phyloP scores from a whole-genome alignment of 768 basidiomycete species.

The Kwoniella sp. region DNA sequence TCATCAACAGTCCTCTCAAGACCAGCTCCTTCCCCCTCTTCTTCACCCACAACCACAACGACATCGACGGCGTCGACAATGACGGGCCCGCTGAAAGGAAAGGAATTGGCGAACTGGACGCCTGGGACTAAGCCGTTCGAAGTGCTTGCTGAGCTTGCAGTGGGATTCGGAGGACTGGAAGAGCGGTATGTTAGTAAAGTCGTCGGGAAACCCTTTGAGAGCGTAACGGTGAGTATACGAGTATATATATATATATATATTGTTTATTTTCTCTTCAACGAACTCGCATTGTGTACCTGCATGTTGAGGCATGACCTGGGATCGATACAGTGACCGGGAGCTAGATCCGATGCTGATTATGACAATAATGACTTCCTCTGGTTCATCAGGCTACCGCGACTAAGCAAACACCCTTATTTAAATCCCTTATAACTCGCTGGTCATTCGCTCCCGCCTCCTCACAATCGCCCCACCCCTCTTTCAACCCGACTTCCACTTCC shows the following conservation, averaged over 20 bases:
- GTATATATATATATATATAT: slow-evolving; percentile 3
- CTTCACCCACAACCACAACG: slow-evolving; percentile 19
- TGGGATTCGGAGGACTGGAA: slow-evolving; percentile 81
- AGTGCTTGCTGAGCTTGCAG: slow-evolving; percentile 81
- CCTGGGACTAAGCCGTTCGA: slow-evolving; percentile 56
- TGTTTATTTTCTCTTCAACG: no score
- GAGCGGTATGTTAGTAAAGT: slow-evolving; percentile 88
- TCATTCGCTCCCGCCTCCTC: slow-evolving; percentile 66
- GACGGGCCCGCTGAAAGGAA: neutral
- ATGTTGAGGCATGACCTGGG: no score
- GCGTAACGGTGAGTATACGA: slow-evolving; percentile 68
- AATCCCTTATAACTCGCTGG: slow-evolving; percentile 57
- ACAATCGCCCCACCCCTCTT: slow-evolving; percentile 58
- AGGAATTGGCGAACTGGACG: slow-evolving; percentile 35
- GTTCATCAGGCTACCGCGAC: slow-evolving; percentile 46
- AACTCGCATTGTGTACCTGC: no score
- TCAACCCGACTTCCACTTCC: slow-evolving; percentile 22
- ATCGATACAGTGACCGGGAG: neutral
- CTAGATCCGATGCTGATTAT: no score
- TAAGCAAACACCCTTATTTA: slow-evolving; percentile 49
- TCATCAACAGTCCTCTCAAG: slow-evolving; percentile 66
- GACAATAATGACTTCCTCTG: neutral
- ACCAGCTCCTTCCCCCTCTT: neutral
- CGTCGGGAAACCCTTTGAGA: slow-evolving; percentile 73
- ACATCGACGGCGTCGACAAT: neutral